Evolutionary conservation across 2,329 filamentous ascomycete genomes (phyloP).

Genomic region (Pseudogymnoascus sp.): DNA sequence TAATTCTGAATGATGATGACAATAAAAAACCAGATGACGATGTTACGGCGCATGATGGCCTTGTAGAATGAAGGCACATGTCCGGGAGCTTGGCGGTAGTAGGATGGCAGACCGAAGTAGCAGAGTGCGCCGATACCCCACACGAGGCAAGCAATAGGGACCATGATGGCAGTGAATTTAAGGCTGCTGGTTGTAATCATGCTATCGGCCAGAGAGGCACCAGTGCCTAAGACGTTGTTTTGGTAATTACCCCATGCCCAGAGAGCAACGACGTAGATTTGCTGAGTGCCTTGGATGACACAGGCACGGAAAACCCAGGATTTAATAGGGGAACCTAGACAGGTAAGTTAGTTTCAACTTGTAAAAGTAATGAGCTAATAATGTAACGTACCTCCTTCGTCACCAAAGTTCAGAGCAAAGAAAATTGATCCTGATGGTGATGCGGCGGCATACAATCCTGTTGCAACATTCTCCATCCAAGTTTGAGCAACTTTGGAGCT

Average conservation of each 20-base stretch:
- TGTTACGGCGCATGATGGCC: conserved; percentile 52
- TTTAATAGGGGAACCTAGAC: conserved; percentile 43
- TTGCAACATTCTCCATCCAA: conserved; percentile 53
- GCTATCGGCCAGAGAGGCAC: conserved; percentile 32
- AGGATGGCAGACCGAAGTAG: conserved; percentile 55
- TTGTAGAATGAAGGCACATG: conserved; percentile 58
- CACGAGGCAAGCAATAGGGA: conserved; percentile 49
- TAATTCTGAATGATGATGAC: conserved; percentile 58
- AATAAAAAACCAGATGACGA: conserved; percentile 59
- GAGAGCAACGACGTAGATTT: conserved; percentile 54
- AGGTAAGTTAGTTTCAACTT: not conserved
- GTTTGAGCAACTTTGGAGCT: conserved; percentile 31
- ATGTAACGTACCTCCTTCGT: conserved; percentile 41
- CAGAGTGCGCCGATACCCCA: conserved; percentile 48
- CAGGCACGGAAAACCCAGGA: conserved; percentile 61
- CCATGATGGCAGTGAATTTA: conserved; percentile 37
- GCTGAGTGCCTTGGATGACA: conserved; percentile 57
- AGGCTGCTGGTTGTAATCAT: conserved; percentile 16
- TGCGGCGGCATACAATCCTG: conserved; percentile 52
- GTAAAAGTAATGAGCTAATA: not conserved
- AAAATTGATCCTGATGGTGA: conserved; percentile 56
- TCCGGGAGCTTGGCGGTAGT: conserved; percentile 57
- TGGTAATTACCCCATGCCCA: conserved; percentile 60
- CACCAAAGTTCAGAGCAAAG: conserved; percentile 60
- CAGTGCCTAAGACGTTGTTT: conserved; percentile 25